Evolutionary conservation across 192 early-diverging fungal species (phyloP), one percentile per base, ranked within the genome.

Genomic region (Rhizoclosmatium sp.): DNA sequence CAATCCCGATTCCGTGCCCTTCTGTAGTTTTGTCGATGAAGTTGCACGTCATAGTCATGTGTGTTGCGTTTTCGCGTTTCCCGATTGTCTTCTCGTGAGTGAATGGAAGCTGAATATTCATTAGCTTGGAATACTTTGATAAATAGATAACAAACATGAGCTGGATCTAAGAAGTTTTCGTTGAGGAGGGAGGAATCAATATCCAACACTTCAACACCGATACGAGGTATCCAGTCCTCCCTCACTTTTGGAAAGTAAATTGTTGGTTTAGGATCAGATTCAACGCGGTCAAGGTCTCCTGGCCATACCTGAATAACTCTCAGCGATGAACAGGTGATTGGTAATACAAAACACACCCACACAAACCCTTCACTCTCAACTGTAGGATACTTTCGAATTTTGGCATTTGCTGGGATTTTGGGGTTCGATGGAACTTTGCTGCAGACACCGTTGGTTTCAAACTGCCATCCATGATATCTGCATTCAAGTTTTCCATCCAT

Each of bases 391-490:
- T 21, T 60, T 61, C 71, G 44, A 5, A 81, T 71, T 75, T 85
- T 85, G 0, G 79, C 79, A 59, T 82, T 82, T 2, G 74, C 75
- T 4, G 84, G 81, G 31, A 81, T 79, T 39, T 83, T 83, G 23
- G 44, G 62, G 2, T 51, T 78, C 14, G 81, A 81, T 2, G 86
- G 86, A 19, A 87, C 78, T 23, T 83, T 67, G n/a, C 74, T 71
- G 31, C 79, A 77, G 7, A 31, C 49, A 4, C 86, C 86, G 16
- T 83, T 75, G 14, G 83, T 60, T 61, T 82, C 72, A 56, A 85
- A 85, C 10, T 81, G 81, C 86, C 86, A 87, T 47, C 86, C 86
- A 76, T 87, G 84, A 64, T 87, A 87, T 42, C 75, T 72, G 54
- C 86, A 87, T 56, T 87, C 86, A 12, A 87, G 71, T 47, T 80